Percentiles rank a stretch among this genome's conserved stretches.
Conservation (phyloP, 495 filamentous ascomycete species). For the Penicillium lagena region DNA sequence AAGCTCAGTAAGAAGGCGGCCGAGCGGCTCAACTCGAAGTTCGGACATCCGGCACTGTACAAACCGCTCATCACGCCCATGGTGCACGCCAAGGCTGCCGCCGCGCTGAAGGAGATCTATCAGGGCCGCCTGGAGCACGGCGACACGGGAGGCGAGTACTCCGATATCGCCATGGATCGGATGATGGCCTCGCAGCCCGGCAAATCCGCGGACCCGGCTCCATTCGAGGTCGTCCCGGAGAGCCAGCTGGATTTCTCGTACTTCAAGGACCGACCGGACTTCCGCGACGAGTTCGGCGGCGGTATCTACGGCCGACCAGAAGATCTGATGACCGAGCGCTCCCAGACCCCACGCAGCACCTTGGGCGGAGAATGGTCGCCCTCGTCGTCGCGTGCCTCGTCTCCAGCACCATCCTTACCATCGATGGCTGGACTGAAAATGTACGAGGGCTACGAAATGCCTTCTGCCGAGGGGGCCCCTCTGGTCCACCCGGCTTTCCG, state of each 20-base stretch:
- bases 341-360: slow-evolving; percentile 57
- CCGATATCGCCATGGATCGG: slow-evolving; percentile 66
- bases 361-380: slow-evolving; percentile 37
- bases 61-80: slow-evolving; percentile 87
- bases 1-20: slow-evolving; percentile 46
- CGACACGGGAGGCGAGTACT: slow-evolving; percentile 60
- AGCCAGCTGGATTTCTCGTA: slow-evolving; percentile 87
- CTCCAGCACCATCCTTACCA: slow-evolving; percentile 33
- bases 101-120: slow-evolving; percentile 74
- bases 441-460: slow-evolving; percentile 19
- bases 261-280: slow-evolving; percentile 84
- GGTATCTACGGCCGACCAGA: slow-evolving; percentile 64
- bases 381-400: slow-evolving; percentile 40
- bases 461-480: slow-evolving; percentile 7
- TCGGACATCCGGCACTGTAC: slow-evolving; percentile 88
- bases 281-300: slow-evolving; percentile 79
- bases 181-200: slow-evolving; percentile 76
- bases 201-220: slow-evolving; percentile 42
- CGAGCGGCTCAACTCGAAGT: slow-evolving; percentile 72
- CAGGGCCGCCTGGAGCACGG: slow-evolving; percentile 64
- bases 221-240: slow-evolving; percentile 88
- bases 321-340: slow-evolving; percentile 58
- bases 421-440: slow-evolving; percentile 21
- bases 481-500: slow-evolving; percentile 34
- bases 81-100: slow-evolving; percentile 86